Base-by-base conservation (phyloP, 495 filamentous ascomycete species). In the Oleoguttula mirabilis region DNA sequence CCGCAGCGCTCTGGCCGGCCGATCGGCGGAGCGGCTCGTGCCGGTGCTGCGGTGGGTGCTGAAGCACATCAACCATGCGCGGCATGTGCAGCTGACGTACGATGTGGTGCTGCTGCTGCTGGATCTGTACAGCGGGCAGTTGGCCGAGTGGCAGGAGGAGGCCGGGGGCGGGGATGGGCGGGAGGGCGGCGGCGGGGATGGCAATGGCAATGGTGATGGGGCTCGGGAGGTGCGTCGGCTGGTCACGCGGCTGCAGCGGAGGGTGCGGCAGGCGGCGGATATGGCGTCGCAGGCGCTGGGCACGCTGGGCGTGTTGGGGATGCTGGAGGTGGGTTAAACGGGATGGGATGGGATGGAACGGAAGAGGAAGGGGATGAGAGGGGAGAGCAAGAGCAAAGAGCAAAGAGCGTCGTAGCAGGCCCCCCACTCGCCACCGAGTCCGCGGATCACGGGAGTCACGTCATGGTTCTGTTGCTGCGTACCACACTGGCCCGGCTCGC, bases 31-130 rank as follows among this genome's bases (percentile, higher is more conserved):
- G 6, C 76, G 78, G 0, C 75, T 96, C 2, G 71, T 82, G 54
- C 88, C 88, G 0, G 70, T 96, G 2, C 64, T 96, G 31, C 73
- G 69, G 47, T 99, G 90, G 90, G 66, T 87, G 4, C 68, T 76
- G 57, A 78, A 77, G 55, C 69, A 84, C 56, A 77, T 96, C 47
- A 63, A 71, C 3, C 79, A 95, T 56, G 81, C 87, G 22, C 72
- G 84, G 19, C 79, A 87, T 55, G 75, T 87, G 21, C 66, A 67
- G 32, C 61, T 93, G 12, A 81, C 81, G 56, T 78, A 81, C 12
- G 88, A 95, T 55, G 71, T 90, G 19, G 76, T 74, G 14, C 71
- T 88, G 54, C 70, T 85, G 32, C 63, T 95, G 21, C 60, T 94
- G 16, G 87, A 96, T 54, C 69, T 95, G 36, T 98, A 96, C 64